A percentile compares a stretch with the other conserved stretches of the same genome.
Conservation (phyloP, 768 basidiomycete genomes). For the Mycena capillaripes region DNA sequence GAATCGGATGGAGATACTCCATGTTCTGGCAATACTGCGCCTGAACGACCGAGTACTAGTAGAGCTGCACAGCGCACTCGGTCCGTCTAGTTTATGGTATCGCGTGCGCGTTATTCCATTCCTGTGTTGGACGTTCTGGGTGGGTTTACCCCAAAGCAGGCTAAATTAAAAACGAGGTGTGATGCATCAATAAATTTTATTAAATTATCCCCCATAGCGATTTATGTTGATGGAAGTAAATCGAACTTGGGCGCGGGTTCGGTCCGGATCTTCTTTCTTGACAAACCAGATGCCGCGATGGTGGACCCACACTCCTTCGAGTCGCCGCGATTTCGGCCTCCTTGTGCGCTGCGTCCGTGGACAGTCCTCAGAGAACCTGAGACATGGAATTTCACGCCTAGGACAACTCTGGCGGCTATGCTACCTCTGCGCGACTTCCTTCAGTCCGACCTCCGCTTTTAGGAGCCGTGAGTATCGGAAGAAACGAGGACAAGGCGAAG, state of each 20-base stretch:
- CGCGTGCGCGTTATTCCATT: neutral
- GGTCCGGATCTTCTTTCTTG: too few species aligned
- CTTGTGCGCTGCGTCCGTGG: too few species aligned
- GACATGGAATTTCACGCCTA: too few species aligned
- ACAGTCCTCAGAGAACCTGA: too few species aligned
- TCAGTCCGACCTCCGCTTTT: neutral
- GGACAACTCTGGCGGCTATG: too few species aligned
- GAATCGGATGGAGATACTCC: neutral
- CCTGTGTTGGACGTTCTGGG: neutral
- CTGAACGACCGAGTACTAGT: neutral
- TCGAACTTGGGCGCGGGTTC: too few species aligned
- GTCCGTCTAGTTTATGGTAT: neutral
- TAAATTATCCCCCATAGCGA: too few species aligned
- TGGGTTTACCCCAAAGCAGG: too few species aligned
- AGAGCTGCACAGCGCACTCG: neutral
- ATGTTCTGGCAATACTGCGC: neutral
- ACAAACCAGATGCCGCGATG: neutral
- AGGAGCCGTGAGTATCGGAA: neutral
- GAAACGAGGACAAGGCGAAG: neutral
- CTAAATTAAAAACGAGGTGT: too few species aligned
- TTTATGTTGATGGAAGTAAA: too few species aligned
- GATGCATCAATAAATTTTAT: too few species aligned
- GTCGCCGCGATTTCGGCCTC: neutral
- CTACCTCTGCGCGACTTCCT: neutral
- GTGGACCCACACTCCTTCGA: conserved; percentile 8